Evolutionary conservation across 768 basidiomycete genomes (phyloP).

Genomic region (Cubamyces sp.): DNA sequence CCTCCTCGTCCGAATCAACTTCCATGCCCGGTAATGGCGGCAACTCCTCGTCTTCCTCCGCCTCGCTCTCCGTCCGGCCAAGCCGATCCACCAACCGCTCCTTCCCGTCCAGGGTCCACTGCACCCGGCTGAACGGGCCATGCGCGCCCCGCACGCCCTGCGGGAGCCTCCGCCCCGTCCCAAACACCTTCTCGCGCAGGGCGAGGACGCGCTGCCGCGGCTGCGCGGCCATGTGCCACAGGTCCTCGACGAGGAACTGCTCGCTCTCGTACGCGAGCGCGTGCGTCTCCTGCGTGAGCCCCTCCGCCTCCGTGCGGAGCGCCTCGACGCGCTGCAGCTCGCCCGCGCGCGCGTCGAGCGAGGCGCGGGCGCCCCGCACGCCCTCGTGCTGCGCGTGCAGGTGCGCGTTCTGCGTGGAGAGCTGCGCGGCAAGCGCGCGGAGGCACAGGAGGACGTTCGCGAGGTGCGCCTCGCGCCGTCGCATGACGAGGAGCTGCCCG

Average conservation of each 20-base stretch:
- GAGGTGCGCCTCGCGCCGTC: constrained; percentile 68
- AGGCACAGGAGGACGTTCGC: constrained; percentile 64
- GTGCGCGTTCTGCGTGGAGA: constrained; percentile 56
- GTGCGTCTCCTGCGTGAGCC: constrained; percentile 61
- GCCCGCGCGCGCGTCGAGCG: constrained; percentile 50
- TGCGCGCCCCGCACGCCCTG: constrained; percentile 61
- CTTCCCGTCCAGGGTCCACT: constrained; percentile 70
- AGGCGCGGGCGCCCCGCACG: constrained; percentile 51
- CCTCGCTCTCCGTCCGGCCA: constrained; percentile 78
- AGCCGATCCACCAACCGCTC: constrained; percentile 65
- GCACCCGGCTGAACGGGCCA: constrained; percentile 63
- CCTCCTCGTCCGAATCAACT: constrained; percentile 46
- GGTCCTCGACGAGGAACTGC: constrained; percentile 65
- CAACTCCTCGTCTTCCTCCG: constrained; percentile 62
- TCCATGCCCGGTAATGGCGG: constrained; percentile 32
- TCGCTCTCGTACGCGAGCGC: constrained; percentile 74
- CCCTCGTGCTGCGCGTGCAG: constrained; percentile 64
- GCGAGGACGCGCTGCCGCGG: constrained; percentile 66
- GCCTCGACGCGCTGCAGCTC: constrained; percentile 56
- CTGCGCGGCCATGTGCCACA: constrained; percentile 67
- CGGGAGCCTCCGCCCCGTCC: constrained; percentile 55
- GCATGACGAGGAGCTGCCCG: constrained; percentile 73
- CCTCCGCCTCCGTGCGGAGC: constrained; percentile 53
- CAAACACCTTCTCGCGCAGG: constrained; percentile 71
- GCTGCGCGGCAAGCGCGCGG: constrained; percentile 56